These are phyloP conservation scores for Zygoascus ofunaensis DNA, from an alignment of 805 yeast genomes.

Conservation along the genomic window DNA sequence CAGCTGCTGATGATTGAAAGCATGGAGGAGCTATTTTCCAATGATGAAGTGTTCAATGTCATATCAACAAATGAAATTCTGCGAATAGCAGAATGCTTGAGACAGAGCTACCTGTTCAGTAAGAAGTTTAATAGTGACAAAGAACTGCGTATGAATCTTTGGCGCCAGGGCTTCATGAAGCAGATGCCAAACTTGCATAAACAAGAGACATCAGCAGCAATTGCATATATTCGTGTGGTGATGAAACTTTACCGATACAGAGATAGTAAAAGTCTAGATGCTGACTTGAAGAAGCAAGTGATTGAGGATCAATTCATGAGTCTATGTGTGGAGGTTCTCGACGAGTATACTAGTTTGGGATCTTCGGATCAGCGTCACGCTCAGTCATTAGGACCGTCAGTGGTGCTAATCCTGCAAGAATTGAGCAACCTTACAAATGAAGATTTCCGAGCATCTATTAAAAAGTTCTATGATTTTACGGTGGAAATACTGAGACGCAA, in stretches of 20 bases:
- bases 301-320: constrained; percentile 52
- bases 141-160: constrained; percentile 75
- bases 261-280: constrained; percentile 22
- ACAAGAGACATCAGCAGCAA: constrained; percentile 86
- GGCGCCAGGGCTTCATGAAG: constrained; percentile 88
- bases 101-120: constrained; percentile 71
- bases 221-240: constrained; percentile 72
- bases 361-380: constrained; percentile 65
- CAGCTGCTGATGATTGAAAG: constrained; percentile 85
- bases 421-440: constrained; percentile 58
- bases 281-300: constrained; percentile 34
- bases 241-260: constrained; percentile 58
- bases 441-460: constrained; percentile 25
- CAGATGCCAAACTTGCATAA: constrained; percentile 83
- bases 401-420: constrained; percentile 78
- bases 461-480: constrained; percentile 23
- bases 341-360: constrained; percentile 62
- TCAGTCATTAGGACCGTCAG: constrained; percentile 84
- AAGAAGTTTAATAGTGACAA: constrained; percentile 81
- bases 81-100: constrained; percentile 49
- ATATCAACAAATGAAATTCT: constrained; percentile 62
- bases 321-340: constrained; percentile 61
- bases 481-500: constrained; percentile 30
- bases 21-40: constrained; percentile 68
- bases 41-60: constrained; percentile 51